Evolutionary conservation across 106 monocot genomes (phyloP), one percentile per base, ranked within the genome.

Genomic region (Cymbidium sinense): DNA sequence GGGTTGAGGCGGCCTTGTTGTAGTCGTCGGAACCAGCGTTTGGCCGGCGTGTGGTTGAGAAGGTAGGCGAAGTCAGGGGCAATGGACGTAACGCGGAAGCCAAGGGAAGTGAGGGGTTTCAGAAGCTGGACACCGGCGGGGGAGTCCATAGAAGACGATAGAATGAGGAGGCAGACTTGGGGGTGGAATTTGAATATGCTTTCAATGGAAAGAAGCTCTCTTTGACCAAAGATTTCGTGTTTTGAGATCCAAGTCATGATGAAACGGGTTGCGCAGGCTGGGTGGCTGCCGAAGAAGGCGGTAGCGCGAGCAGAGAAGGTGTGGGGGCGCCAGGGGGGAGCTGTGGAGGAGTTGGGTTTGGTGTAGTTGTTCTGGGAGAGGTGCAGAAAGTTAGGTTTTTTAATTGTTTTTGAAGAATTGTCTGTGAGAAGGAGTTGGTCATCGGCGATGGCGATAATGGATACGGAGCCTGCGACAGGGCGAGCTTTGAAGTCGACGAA

Each of bases 191-290:
- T 86, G 86, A 96, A 96, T 28, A 96, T 28, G 79, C 89, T 87
- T 87, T 96, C 87, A 28, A 96, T 50, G 44, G 81, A 54, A 34
- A 91, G 75, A 25, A 93, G 73, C 83, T 96, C 93, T 52, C 90
- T 77, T 44, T 61, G 70, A 11, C 87, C 85, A 43, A 96, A 88
- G 8, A 43, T 62, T 3, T 81, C 79, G 25, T 76, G 37, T 0
- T 84, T 37, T 33, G 96, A 84, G 64, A 96, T 87, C 93, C 93
- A 96, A 0, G 91, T 91, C 93, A 96, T 96, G 81, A 93, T 88
- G 82, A 96, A 96, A 43, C 81, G 84, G n/a, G 34, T 34, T 11
- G 73, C 71, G 78, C 95, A 95, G 2, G 81, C 30, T 5, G 75
- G 30, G 11, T 34, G 20, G 12, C 78, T 25, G 37, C 41, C 27